These are phyloP conservation scores for Penicillium angulare DNA, from an alignment of 495 filamentous ascomycete species.

Conservation along the genomic window DNA sequence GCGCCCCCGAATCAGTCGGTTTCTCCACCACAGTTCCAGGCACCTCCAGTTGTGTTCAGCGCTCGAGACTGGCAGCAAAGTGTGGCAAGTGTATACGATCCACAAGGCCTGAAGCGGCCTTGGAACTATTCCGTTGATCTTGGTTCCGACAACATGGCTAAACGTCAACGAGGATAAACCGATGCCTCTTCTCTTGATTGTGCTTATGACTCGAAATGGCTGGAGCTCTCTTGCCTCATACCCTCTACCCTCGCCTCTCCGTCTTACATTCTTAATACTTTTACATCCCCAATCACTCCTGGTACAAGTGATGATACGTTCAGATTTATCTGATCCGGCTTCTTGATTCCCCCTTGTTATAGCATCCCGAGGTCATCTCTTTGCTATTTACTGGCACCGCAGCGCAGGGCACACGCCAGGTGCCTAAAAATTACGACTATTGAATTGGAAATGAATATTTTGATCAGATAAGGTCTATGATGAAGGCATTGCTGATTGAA, in stretches of 20 bases:
- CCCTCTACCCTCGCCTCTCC: not conserved
- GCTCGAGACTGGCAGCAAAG: slow-evolving; percentile 96
- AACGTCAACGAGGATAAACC: slow-evolving; percentile 35
- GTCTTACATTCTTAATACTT: not conserved
- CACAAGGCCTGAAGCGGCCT: slow-evolving; percentile 68
- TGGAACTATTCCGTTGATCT: slow-evolving; percentile 56
- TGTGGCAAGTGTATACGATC: slow-evolving; percentile 84
- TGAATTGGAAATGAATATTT: not conserved
- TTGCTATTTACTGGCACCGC: too few relatives aligned
- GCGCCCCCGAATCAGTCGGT: slow-evolving; percentile 46
- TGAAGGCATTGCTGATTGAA: slow-evolving; percentile 7
- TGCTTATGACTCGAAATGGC: too few relatives aligned
- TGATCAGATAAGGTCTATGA: not conserved
- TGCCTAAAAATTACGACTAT: not conserved
- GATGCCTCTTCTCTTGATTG: too few relatives aligned
- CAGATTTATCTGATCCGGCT: not conserved
- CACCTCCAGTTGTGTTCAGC: slow-evolving; percentile 70
- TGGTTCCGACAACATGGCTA: slow-evolving; percentile 26
- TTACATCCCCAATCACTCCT: too few relatives aligned
- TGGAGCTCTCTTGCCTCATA: too few relatives aligned
- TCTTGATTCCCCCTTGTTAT: not conserved
- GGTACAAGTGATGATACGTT: not conserved
- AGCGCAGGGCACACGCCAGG: not conserved
- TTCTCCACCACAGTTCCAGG: slow-evolving; percentile 53
- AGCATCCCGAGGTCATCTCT: not conserved